Percentiles rank a stretch among this genome's conserved stretches.
These are phyloP conservation scores for Monosporozyma aerobia DNA, from an alignment of 805 yeast species.

Conservation along the genomic window DNA sequence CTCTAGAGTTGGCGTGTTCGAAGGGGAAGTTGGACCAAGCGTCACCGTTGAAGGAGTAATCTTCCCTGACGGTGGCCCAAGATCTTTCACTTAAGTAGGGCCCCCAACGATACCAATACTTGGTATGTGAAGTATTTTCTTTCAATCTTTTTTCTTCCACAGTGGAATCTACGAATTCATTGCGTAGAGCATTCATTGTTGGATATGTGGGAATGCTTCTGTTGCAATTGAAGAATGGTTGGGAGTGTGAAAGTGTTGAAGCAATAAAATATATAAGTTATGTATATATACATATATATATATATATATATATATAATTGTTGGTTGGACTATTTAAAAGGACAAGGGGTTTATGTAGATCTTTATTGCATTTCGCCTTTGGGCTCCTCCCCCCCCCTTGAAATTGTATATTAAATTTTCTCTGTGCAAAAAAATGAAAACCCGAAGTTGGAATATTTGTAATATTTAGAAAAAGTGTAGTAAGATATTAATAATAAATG, in stretches of 20 bases:
- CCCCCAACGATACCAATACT: slow-evolving; percentile 87
- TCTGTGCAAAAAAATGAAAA: too few relatives aligned
- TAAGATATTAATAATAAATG: too few relatives aligned
- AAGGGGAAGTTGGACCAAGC: slow-evolving; percentile 89
- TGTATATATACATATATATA: background rate
- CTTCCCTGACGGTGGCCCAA: slow-evolving; percentile 84
- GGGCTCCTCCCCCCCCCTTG: background rate
- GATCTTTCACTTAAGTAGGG: slow-evolving; percentile 83
- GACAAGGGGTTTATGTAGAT: too few relatives aligned
- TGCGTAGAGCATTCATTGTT: slow-evolving; percentile 15
- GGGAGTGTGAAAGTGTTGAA: too few relatives aligned
- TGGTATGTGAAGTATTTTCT: slow-evolving; percentile 28
- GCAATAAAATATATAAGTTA: background rate
- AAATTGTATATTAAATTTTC: background rate
- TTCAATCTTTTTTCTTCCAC: slow-evolving; percentile 31
- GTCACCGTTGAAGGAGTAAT: slow-evolving; percentile 75
- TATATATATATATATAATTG: too few relatives aligned
- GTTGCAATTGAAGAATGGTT: too few relatives aligned
- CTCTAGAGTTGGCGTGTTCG: slow-evolving; percentile 70
- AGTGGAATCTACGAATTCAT: slow-evolving; percentile 19
- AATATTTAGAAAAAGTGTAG: too few relatives aligned
- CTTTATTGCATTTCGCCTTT: background rate
- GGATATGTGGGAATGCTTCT: background rate
- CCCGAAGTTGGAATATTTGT: too few relatives aligned
- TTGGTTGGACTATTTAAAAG: too few relatives aligned